A percentile compares a stretch with the other conserved stretches of the same genome.
These are phyloP conservation scores for Mycena alexandri DNA, from an alignment of 768 basidiomycete genomes.

Conservation along the genomic window DNA sequence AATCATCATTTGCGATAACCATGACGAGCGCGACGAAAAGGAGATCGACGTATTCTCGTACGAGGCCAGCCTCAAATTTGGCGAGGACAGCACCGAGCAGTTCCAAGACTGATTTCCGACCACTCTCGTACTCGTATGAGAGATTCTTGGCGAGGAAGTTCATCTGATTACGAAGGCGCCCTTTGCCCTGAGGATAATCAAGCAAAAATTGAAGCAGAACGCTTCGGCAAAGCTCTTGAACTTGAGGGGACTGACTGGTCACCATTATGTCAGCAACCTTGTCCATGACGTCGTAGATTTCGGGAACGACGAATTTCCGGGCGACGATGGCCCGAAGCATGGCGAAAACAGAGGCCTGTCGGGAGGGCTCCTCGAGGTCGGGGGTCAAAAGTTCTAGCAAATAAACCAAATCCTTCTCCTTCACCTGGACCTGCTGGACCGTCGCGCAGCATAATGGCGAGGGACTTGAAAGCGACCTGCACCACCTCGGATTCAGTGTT, in stretches of 20 bases:
- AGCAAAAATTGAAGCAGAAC: constrained; percentile 94
- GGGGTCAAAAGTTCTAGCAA: constrained; percentile 89
- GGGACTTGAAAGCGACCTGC: constrained; percentile 88
- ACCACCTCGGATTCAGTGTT: constrained; percentile 91
- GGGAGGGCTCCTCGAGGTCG: constrained; percentile 89
- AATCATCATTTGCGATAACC: constrained; percentile 94
- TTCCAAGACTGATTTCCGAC: constrained; percentile 94
- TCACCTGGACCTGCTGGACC: constrained; percentile 82
- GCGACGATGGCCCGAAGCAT: constrained; percentile 92
- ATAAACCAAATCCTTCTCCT: constrained; percentile 90
- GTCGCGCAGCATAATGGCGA: constrained; percentile 92
- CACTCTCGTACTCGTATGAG: constrained; percentile 90
- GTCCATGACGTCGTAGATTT: constrained; percentile 98
- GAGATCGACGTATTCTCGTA: constrained; percentile 87
- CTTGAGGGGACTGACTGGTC: constrained; percentile 90
- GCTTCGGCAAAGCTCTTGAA: constrained; percentile 92
- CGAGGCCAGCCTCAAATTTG: constrained; percentile 84
- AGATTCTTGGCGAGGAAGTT: constrained; percentile 93
- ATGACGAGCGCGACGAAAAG: constrained; percentile 93
- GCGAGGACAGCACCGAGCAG: constrained; percentile 84
- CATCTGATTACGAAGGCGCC: constrained; percentile 89
- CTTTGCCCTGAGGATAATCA: constrained; percentile 97
- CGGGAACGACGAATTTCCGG: constrained; percentile 92
- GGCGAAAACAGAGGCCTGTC: constrained; percentile 89
- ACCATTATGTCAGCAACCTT: constrained; percentile 92